A percentile compares a stretch with the other conserved stretches of the same genome.
Conservation (phyloP, 1,139 yeast genomes). For the Zygosaccharomyces sapae region DNA sequence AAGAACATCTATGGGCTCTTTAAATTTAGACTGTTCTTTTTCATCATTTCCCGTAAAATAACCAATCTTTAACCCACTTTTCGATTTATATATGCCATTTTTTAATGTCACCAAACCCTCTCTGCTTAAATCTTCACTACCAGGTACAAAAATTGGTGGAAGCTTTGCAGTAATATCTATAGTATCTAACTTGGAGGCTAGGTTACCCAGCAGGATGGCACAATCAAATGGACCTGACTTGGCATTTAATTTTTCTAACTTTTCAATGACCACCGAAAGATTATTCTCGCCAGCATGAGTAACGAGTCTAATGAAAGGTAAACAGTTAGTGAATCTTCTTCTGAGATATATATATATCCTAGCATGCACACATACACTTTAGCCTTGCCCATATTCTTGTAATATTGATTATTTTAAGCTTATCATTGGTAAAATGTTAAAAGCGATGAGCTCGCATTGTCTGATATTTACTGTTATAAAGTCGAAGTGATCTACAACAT, state of each 20-base stretch:
- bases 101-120: constrained; percentile 33
- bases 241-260: constrained; percentile 47
- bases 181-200: constrained; percentile 12
- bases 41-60: constrained; percentile 37
- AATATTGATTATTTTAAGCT: not conserved
- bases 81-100: constrained; percentile 41
- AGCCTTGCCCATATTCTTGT: constrained; percentile 8
- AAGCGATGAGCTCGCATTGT: not conserved
- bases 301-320: constrained; percentile 37
- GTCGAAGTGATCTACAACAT: constrained; percentile 1
- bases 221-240: constrained; percentile 66
- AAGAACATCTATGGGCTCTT: constrained; percentile 47
- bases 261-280: constrained; percentile 43
- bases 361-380: constrained; percentile 18
- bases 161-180: constrained; percentile 5
- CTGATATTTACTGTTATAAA: not conserved
- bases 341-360: not conserved
- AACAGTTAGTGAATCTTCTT: constrained; percentile 7
- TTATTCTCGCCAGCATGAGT: constrained; percentile 46
- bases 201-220: constrained; percentile 51
- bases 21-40: constrained; percentile 22
- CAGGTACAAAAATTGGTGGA: not conserved
- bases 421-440: not conserved
- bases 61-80: constrained; percentile 48
- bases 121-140: not conserved